A percentile compares a stretch with the other conserved stretches of the same genome.
These are phyloP conservation scores for Lobosporangium transversale DNA, from an alignment of 192 early-diverging fungal species.

Conservation along the genomic window DNA sequence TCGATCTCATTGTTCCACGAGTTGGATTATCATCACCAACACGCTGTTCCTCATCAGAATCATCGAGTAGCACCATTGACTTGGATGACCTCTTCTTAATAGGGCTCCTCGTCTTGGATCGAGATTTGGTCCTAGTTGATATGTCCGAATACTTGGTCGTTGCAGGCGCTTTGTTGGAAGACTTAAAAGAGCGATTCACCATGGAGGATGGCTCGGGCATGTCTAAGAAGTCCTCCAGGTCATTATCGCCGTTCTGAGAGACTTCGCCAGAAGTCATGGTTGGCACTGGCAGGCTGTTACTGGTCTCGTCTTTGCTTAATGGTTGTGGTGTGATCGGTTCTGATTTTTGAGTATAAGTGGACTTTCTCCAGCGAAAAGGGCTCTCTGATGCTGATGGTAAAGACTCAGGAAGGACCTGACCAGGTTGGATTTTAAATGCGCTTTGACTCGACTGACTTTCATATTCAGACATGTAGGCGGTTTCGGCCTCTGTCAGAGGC, in stretches of 20 bases:
- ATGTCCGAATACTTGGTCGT: neutral
- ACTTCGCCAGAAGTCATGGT: neutral
- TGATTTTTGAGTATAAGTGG: neutral
- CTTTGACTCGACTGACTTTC: slow-evolving; percentile 41
- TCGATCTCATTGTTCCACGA: neutral
- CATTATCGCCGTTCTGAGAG: slow-evolving; percentile 6
- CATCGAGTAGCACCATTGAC: slow-evolving; percentile 15
- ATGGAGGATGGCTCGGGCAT: slow-evolving; percentile 37
- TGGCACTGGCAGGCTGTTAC: too few species aligned
- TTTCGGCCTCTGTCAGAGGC: neutral
- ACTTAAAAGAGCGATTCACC: slow-evolving; percentile 23
- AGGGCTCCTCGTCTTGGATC: neutral
- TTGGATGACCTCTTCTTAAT: slow-evolving; percentile 7
- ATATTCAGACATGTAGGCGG: slow-evolving; percentile 5
- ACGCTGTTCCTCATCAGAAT: slow-evolving; percentile 23
- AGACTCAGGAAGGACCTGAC: slow-evolving; percentile 9
- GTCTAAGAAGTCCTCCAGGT: slow-evolving; percentile 37
- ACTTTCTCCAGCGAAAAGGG: too few species aligned
- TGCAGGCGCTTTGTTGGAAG: neutral
- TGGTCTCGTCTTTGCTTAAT: too few species aligned
- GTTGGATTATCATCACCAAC: neutral
- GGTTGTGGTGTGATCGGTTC: too few species aligned
- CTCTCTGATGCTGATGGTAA: neutral
- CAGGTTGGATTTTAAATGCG: slow-evolving; percentile 33
- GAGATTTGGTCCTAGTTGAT: neutral